Evolutionary conservation across 2,329 filamentous ascomycete species (phyloP).

Genomic region (Pestalotiopsis sp.): DNA sequence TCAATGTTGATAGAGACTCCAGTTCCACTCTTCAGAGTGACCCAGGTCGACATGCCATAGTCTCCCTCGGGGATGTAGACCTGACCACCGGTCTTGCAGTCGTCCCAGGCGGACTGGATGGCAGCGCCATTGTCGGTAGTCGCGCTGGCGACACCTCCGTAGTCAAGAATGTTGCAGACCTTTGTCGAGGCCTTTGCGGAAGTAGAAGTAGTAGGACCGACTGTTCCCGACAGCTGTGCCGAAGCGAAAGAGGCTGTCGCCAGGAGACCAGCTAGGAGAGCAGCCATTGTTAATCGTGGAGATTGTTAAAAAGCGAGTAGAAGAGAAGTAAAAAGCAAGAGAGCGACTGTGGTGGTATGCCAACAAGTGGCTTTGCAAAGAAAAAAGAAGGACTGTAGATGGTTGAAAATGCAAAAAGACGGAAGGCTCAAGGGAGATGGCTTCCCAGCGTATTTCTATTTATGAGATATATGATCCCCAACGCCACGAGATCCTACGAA

Average conservation of each 20-base stretch:
- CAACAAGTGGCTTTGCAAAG: not conserved
- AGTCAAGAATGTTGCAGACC: conserved; percentile 51
- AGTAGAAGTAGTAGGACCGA: conserved; percentile 43
- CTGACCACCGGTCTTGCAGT: conserved; percentile 50
- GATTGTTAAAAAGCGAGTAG: not conserved
- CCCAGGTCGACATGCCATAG: conserved; percentile 21
- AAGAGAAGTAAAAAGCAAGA: not conserved
- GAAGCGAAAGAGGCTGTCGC: conserved; percentile 9
- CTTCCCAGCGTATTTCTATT: not conserved
- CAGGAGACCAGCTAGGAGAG: conserved; percentile 12
- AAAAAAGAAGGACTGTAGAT: conserved; percentile 1
- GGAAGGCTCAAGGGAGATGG: not conserved
- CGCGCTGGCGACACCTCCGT: conserved; percentile 51
- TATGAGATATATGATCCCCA: not conserved
- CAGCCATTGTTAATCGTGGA: conserved; percentile 10
- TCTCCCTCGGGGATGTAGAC: conserved; percentile 21
- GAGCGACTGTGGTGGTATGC: not conserved
- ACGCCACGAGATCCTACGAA: not conserved
- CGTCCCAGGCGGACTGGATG: conserved; percentile 28
- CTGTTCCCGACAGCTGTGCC: conserved; percentile 46
- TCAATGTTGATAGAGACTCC: conserved; percentile 41
- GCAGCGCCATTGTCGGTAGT: conserved; percentile 41
- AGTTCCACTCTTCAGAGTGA: conserved; percentile 16
- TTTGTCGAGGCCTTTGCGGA: conserved; percentile 31
- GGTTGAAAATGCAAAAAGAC: not conserved